These are phyloP conservation scores for Trametes pubescens DNA, from an alignment of 1,284 basidiomycete genomes.

Conservation along the genomic window DNA sequence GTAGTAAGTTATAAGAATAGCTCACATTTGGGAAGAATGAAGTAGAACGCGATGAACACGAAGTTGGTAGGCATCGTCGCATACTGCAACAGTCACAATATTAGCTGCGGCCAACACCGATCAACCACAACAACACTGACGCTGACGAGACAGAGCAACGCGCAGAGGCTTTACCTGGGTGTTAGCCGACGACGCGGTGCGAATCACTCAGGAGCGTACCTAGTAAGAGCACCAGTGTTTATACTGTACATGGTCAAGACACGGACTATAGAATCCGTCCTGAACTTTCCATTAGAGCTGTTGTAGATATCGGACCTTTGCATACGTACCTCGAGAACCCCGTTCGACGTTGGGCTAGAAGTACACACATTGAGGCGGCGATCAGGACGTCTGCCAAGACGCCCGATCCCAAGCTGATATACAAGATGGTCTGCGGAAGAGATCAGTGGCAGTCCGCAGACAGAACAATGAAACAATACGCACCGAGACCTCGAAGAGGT, in stretches of 20 bases:
- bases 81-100: constrained; percentile 36
- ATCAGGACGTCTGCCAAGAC: constrained; percentile 22
- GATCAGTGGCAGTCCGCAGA: neutral
- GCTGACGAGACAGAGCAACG: constrained; percentile 41
- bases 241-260: constrained; percentile 27
- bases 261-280: constrained; percentile 24
- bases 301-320: too few species aligned
- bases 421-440: constrained; percentile 9
- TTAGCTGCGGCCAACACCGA: neutral
- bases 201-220: neutral
- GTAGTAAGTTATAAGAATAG: neutral
- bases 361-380: constrained; percentile 13
- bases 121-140: constrained; percentile 30
- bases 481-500: constrained; percentile 26
- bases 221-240: constrained; percentile 30
- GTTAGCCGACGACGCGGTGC: neutral
- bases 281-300: neutral
- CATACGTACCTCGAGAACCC: constrained; percentile 19
- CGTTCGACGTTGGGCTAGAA: constrained; percentile 15
- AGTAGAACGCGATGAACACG: constrained; percentile 50
- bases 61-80: constrained; percentile 49
- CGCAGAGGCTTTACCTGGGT: constrained; percentile 9
- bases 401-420: constrained; percentile 19
- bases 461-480: neutral
- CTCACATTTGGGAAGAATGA: constrained; percentile 48